Base-by-base conservation (phyloP, 2,329 filamentous ascomycete species). In the Stagonosporopsis tanaceti region DNA sequence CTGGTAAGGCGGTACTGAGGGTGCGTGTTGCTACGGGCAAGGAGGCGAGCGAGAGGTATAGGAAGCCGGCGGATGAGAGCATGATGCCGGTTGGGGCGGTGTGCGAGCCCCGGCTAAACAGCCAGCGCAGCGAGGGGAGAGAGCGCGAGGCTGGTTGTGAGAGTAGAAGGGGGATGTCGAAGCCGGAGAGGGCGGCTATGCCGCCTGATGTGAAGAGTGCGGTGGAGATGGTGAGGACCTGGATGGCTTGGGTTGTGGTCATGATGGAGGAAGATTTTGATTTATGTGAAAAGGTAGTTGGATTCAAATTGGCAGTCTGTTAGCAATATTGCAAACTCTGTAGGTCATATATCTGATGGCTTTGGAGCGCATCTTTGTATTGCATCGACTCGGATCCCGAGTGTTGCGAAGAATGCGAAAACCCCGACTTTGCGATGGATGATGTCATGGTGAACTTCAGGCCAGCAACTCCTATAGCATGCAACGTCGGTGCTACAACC, bases 101-200 rank as follows among this genome's bases (percentile, higher is more conserved):
- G 59, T 77, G 75, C 6, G 73, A 76, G 47, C 74, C 75, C 0
- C 74, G 70, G 34, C 68, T 74, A 62, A 77, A 77, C 30, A 77
- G 70, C 74, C 74, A 77, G 39, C 72, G 71, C 2, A 59, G 69
- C 38, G 65, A 60, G n/a, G 75, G 75, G 1, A 77, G 69, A 2
- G 75, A 74, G 47, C 73, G 73, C 1, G 73, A 76, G n/a, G 73
- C 73, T 17, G 73, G 75, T 45, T 76, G 75, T 1, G 75, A 71
- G 58, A 64, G 60, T 11, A 76, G 55, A 11, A 68, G 50, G 12
- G 72, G 73, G 6, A 72, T 56, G 53, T 71, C 65, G 64, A 76
- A 77, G 45, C 75, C 50, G 28, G 74, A 72, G 32, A 75, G 58
- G 17, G 69, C 61, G 14, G 72, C 69, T 53, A 77, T 76, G 34